A percentile compares a stretch with the other conserved stretches of the same genome.
These are phyloP conservation scores for Hevea brasiliensis DNA, from an alignment of 345 rosid genomes.

Conservation along the genomic window DNA sequence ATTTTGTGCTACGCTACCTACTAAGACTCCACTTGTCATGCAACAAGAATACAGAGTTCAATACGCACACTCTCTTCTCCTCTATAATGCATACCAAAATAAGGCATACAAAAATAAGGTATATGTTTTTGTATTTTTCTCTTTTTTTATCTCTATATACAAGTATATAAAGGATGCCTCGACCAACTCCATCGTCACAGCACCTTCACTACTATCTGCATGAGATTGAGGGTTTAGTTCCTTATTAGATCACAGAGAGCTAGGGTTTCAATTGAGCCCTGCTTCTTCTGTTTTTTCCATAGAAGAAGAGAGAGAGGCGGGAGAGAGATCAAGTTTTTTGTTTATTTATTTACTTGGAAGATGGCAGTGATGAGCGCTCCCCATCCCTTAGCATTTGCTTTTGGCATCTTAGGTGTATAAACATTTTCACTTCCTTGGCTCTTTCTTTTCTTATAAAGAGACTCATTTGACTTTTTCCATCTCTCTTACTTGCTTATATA, in stretches of 20 bases:
- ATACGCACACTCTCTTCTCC: constrained; percentile 38
- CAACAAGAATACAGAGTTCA: constrained; percentile 44
- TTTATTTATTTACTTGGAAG: no score
- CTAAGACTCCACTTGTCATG: constrained; percentile 64
- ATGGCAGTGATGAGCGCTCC: constrained; percentile 43
- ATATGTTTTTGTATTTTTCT: neutral
- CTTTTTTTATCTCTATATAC: neutral
- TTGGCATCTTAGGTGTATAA: constrained; percentile 65
- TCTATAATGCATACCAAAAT: neutral
- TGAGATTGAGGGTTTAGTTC: neutral
- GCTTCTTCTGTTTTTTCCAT: constrained; percentile 5
- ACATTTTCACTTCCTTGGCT: neutral
- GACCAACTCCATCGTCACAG: neutral
- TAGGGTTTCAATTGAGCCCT: constrained; percentile 33
- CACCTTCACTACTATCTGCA: constrained; percentile 6
- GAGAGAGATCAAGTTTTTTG: neutral
- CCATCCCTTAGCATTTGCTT: constrained; percentile 41
- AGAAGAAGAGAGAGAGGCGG: neutral
- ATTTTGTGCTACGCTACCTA: constrained; percentile 56
- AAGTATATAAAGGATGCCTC: no score
- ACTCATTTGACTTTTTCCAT: neutral
- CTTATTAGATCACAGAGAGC: constrained; percentile 4
- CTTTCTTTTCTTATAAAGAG: no score
- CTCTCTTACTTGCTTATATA: neutral
- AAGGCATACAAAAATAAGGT: no score